A percentile compares a stretch with the other conserved stretches of the same genome.
Conservation (phyloP, 306 rosid genomes). For the Vigna reflexopilosa region DNA sequence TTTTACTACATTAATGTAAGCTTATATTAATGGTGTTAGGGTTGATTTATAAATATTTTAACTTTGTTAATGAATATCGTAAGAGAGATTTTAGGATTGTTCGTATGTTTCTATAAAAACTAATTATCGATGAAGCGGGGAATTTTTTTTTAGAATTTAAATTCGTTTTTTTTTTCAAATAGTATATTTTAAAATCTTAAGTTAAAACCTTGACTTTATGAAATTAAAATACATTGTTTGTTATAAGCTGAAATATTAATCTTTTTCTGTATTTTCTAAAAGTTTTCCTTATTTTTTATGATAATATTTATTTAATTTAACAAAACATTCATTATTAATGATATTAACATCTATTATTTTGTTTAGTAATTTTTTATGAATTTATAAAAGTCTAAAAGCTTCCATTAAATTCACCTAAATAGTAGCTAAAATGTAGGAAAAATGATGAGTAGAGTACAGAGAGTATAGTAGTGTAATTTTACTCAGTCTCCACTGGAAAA, state of each 20-base stretch:
- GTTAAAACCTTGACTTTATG: neutral
- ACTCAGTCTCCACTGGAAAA: slow-evolving; percentile 23
- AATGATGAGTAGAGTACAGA: neutral
- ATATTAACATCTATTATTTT: neutral
- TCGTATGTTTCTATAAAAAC: too few species aligned
- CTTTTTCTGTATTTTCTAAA: neutral
- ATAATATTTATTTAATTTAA: neutral
- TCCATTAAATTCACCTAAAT: neutral
- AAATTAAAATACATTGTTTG: neutral
- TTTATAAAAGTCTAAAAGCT: neutral
- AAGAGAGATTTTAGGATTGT: too few species aligned
- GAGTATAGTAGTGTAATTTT: neutral
- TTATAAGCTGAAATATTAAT: too few species aligned
- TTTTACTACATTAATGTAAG: neutral
- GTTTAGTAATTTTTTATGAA: neutral
- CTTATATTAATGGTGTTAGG: neutral
- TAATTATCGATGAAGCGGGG: too few species aligned
- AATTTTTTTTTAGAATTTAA: too few species aligned
- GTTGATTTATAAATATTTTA: too few species aligned
- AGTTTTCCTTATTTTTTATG: neutral
- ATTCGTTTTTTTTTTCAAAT: neutral
- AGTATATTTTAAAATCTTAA: neutral
- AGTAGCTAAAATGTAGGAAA: neutral
- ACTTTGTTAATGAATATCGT: too few species aligned
- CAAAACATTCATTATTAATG: neutral